Conservation (phyloP, 1,139 yeast species). For the Kurtzmaniella quercitrusa region DNA sequence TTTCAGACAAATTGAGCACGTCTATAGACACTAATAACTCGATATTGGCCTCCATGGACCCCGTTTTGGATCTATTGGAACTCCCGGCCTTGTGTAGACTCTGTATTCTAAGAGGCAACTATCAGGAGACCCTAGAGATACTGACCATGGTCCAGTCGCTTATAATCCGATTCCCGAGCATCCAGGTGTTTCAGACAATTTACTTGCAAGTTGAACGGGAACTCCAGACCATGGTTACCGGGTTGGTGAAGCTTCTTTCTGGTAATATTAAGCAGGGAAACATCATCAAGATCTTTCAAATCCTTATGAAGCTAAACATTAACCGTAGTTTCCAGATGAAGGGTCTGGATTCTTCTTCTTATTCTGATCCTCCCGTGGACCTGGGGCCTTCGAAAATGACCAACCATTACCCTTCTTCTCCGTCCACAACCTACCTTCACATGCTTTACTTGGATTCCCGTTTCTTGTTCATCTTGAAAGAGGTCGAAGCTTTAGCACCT, state of each 20-base stretch:
- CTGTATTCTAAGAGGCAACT: constrained; percentile 84
- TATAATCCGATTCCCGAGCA: constrained; percentile 61
- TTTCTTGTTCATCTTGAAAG: constrained; percentile 54
- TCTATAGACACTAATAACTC: constrained; percentile 25
- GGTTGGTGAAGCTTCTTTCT: constrained; percentile 62
- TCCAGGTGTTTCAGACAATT: constrained; percentile 52
- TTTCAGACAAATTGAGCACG: constrained; percentile 17
- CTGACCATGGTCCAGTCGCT: constrained; percentile 68
- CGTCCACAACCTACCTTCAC: constrained; percentile 25
- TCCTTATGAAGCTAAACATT: constrained; percentile 57
- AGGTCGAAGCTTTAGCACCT: constrained; percentile 55
- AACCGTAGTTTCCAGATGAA: constrained; percentile 19
- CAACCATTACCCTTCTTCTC: not conserved
- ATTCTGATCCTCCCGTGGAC: not conserved
- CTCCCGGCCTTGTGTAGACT: constrained; percentile 77
- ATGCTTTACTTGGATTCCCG: constrained; percentile 52
- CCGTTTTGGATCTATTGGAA: constrained; percentile 73
- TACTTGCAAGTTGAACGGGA: constrained; percentile 53
- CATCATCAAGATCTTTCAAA: constrained; percentile 72
- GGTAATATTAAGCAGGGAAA: constrained; percentile 78
- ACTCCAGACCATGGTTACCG: constrained; percentile 60
- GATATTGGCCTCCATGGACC: constrained; percentile 61
- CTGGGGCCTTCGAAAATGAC: constrained; percentile 7
- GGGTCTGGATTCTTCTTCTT: not conserved
- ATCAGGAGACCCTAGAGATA: constrained; percentile 82